phyloP scores from a whole-genome alignment of 768 basidiomycete genomes.

The Porpolomopsis calyptriformis region DNA sequence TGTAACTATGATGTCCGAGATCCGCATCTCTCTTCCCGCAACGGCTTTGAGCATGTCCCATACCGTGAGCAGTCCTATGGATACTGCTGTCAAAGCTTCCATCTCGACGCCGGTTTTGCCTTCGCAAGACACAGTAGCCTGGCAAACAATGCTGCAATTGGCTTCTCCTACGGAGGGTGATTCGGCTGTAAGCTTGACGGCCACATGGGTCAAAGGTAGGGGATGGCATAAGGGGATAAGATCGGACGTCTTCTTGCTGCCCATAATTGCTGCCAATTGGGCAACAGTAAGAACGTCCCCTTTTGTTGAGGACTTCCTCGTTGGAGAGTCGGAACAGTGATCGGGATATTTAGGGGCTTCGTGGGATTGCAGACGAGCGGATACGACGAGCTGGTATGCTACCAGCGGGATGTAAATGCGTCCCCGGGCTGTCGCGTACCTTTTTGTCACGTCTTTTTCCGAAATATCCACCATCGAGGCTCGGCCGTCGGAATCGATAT shows the following conservation, averaged over 20 bases:
- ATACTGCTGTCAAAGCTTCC: constrained; percentile 85
- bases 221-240: constrained; percentile 87
- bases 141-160: constrained; percentile 46
- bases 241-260: constrained; percentile 69
- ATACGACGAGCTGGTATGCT: constrained; percentile 56
- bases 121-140: constrained; percentile 61
- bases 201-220: constrained; percentile 58
- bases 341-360: constrained; percentile 8
- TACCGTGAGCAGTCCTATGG: constrained; percentile 65
- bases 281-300: constrained; percentile 67
- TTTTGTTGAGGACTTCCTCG: constrained; percentile 47
- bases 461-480: constrained; percentile 81
- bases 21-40: constrained; percentile 79
- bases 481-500: constrained; percentile 60
- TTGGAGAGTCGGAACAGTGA: constrained; percentile 21
- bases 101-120: constrained; percentile 87
- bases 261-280: constrained; percentile 83
- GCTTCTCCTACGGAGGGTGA: constrained; percentile 6
- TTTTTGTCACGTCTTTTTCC: constrained; percentile 47
- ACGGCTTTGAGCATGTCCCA: constrained; percentile 94
- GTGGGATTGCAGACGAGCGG: too few relatives aligned
- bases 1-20: constrained; percentile 54
- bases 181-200: constrained; percentile 50
- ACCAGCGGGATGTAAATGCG: constrained; percentile 53
- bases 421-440: constrained; percentile 68